These are phyloP conservation scores for Pichia sp. DNA, from an alignment of 1,139 yeast genomes.

Conservation along the genomic window DNA sequence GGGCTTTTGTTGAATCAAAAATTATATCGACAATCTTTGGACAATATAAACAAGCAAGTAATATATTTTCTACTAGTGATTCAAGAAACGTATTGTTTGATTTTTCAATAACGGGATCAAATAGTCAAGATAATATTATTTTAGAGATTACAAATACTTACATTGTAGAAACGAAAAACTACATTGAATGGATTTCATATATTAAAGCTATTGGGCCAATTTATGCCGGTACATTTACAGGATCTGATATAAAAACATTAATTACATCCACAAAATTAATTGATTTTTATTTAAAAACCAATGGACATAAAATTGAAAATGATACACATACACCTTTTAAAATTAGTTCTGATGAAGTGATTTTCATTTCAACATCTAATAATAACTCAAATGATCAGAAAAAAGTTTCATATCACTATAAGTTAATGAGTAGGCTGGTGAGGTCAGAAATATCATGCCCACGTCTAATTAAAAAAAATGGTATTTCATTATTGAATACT, in stretches of 20 bases:
- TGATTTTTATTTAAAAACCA: not conserved
- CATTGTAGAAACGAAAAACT: conserved; percentile 25
- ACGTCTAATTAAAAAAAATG: conserved; percentile 14
- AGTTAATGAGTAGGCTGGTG: not conserved
- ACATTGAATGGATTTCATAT: conserved; percentile 33
- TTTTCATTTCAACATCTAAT: not conserved
- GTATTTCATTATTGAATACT: conserved; percentile 25
- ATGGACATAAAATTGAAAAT: not conserved
- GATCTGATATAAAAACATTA: conserved; percentile 29
- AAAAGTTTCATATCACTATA: not conserved
- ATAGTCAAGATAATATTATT: not conserved
- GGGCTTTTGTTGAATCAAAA: conserved; percentile 30
- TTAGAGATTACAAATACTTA: conserved; percentile 18
- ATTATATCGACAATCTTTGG: conserved; percentile 19
- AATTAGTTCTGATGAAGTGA: not conserved
- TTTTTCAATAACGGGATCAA: conserved; percentile 6
- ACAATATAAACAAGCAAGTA: not conserved
- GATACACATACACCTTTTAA: not conserved
- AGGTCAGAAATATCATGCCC: not conserved
- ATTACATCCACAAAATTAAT: conserved; percentile 31
- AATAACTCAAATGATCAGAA: not conserved
- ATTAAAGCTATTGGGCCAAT: conserved; percentile 34
- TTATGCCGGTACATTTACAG: conserved; percentile 36
- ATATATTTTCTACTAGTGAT: not conserved
- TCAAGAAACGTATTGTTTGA: not conserved